Conservation (phyloP, 257 asterid genomes). For the Solanum pimpinellifolium region DNA sequence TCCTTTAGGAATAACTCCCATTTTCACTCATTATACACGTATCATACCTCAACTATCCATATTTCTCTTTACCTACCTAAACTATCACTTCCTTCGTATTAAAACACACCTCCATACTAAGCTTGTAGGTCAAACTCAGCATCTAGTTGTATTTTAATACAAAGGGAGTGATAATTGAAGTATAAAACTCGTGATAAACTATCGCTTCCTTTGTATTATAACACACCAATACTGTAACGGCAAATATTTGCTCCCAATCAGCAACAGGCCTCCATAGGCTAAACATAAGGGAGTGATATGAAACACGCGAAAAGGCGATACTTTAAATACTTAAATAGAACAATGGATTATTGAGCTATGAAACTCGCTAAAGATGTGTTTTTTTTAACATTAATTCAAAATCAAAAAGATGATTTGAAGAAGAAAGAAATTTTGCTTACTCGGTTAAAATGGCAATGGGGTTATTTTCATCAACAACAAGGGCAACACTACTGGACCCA, state of each 20-base stretch:
- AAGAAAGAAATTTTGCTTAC: constrained; percentile 21
- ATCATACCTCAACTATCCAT: not conserved
- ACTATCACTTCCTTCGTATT: not conserved
- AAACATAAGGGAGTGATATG: not conserved
- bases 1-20: not conserved
- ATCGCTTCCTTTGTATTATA: not conserved
- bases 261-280: not conserved
- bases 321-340: not conserved
- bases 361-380: not conserved
- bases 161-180: not conserved
- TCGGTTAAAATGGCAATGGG: constrained; percentile 55
- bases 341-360: not conserved
- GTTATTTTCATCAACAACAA: constrained; percentile 33
- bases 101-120: not conserved
- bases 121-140: not conserved
- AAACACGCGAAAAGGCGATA: not conserved
- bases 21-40: not conserved
- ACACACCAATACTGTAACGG: not conserved
- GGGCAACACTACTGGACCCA: constrained; percentile 46
- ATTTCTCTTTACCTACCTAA: not conserved
- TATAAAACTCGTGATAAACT: not conserved
- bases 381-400: not conserved
- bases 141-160: not conserved
- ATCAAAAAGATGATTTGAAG: not conserved
- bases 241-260: not conserved